phyloP scores from a whole-genome alignment of 1,284 basidiomycete species.

The Neolentinus lepideus region DNA sequence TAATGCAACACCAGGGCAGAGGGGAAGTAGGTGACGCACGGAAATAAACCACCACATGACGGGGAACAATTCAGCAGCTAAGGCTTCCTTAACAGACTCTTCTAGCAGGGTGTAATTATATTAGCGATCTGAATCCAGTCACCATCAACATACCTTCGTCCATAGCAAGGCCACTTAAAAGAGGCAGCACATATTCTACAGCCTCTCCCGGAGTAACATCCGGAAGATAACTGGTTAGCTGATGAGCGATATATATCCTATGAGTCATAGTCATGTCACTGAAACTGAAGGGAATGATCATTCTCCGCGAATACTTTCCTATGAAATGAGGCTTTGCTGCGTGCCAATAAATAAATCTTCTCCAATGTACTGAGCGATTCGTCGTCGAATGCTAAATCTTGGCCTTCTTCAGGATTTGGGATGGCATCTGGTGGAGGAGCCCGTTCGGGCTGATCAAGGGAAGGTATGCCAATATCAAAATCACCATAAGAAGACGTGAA shows the following conservation, averaged over 20 bases:
- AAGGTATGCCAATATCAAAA: constrained; percentile 20
- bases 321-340: constrained; percentile 82
- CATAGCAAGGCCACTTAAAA: constrained; percentile 81
- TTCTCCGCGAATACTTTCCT: constrained; percentile 24
- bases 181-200: constrained; percentile 89
- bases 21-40: constrained; percentile 30
- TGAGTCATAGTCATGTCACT: background rate
- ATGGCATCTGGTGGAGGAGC: constrained; percentile 4
- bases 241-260: constrained; percentile 77
- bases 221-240: constrained; percentile 67
- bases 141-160: constrained; percentile 59
- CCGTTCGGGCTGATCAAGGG: constrained; percentile 2
- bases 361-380: constrained; percentile 82
- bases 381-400: constrained; percentile 56
- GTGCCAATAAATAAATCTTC: constrained; percentile 90
- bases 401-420: constrained; percentile 13
- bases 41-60: constrained; percentile 96
- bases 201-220: constrained; percentile 84
- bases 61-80: constrained; percentile 75
- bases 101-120: constrained; percentile 38
- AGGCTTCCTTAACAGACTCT: constrained; percentile 86
- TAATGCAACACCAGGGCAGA: background rate
- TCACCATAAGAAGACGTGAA: constrained; percentile 8
- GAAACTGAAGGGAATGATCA: background rate
- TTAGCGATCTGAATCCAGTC: constrained; percentile 8